Evolutionary conservation across 2,329 filamentous ascomycete species (phyloP), one percentile per base, ranked within the genome.

Genomic region (Aspergillus candidus): DNA sequence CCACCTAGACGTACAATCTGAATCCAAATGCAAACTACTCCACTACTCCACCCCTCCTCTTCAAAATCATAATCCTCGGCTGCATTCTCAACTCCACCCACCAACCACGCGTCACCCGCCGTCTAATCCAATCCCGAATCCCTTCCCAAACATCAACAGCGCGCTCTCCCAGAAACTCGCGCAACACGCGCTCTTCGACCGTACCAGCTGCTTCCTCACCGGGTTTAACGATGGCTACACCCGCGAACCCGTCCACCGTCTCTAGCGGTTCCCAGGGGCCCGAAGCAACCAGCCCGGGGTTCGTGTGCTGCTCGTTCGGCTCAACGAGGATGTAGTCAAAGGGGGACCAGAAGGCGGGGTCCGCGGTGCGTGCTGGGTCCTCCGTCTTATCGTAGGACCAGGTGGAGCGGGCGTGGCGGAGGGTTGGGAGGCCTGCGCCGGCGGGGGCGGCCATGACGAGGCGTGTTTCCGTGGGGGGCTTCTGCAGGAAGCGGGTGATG

Each of bases 351-450:
- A 83, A 83, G 3, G 56, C 47, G 0, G 72, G 69, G 14, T 74
- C 67, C 1, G 73, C 64, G 30, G 79, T 71, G 2, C 56, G 51
- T 2, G 61, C 52, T 22, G 72, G 65, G 37, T 78, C 68, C 53
- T 78, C 78, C 0, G 78, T 79, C 56, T 82, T 83, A 57, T 82
- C 79, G 57, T 83, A 83, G 1, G 63, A 54, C 77, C 78, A 82
- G 4, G 53, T 38, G 15, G 57, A 56, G 11, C 18, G 43, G n/a
- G 51, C 56, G 6, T 43, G 47, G 1, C 51, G 47, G 4, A 55
- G 32, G 11, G 41, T 11, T 4, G 57, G 46, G 31, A 49, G 47
- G 14, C 41, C 14, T 46, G 29, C 14, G 7, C 11, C n/a, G n/a
- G 32, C 34, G 45, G 38, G 7, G 12, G 58, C 22, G 12, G 58